Conservation (phyloP, 1,284 basidiomycete genomes). For the Coniferiporia weirii region DNA sequence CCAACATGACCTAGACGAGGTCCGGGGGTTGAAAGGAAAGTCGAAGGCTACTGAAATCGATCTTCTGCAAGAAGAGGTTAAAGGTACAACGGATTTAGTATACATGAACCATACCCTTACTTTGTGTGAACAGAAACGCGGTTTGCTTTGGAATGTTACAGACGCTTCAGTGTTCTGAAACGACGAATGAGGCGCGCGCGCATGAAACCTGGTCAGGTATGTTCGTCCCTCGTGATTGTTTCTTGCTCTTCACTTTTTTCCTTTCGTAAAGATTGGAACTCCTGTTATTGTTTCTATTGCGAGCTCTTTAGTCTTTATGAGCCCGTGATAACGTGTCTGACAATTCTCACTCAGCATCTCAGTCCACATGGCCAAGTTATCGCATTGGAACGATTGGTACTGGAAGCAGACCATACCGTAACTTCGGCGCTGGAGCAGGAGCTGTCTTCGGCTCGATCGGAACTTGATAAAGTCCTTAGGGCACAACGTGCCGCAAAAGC, state of each 20-base stretch:
- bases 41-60: conserved; percentile 41
- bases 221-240: conserved; percentile 17
- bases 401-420: conserved; percentile 62
- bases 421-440: conserved; percentile 50
- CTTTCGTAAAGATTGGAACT: conserved; percentile 3
- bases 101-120: conserved; percentile 3
- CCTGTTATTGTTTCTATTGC: conserved; percentile 1
- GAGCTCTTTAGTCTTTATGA: not conserved
- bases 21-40: conserved; percentile 48
- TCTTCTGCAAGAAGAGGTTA: conserved; percentile 40
- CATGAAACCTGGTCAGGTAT: conserved; percentile 52
- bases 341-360: conserved; percentile 39
- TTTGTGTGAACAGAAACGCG: conserved; percentile 46
- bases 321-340: conserved; percentile 11
- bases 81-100: conserved; percentile 37
- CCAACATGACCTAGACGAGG: conserved; percentile 46
- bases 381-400: conserved; percentile 50
- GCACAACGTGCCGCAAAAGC: conserved; percentile 43
- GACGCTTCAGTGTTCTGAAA: conserved; percentile 48
- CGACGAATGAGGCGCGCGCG: conserved; percentile 51
- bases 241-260: not conserved
- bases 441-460: conserved; percentile 53
- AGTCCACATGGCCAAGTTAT: conserved; percentile 59
- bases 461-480: conserved; percentile 61
- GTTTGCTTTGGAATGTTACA: conserved; percentile 61